A percentile compares a stretch with the other conserved stretches of the same genome.
phyloP scores from a whole-genome alignment of 2,329 filamentous ascomycete species.

The Chrysoporthe cubensis region DNA sequence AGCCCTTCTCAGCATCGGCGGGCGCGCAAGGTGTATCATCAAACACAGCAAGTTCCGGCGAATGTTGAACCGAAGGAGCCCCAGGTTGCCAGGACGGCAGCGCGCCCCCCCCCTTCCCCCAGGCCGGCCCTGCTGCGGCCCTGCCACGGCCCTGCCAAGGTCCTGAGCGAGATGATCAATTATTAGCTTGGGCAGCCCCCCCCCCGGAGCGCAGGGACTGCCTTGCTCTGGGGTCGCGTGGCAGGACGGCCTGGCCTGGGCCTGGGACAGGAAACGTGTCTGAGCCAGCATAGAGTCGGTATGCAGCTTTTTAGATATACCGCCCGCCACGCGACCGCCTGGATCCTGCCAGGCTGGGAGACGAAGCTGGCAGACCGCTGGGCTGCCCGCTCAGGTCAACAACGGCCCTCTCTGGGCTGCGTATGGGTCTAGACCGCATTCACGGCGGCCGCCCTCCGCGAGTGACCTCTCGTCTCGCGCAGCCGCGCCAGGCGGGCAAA shows the following conservation, averaged over 20 bases:
- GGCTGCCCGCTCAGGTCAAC: too few species aligned
- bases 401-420: too few species aligned
- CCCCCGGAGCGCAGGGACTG: background rate
- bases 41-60: slow-evolving; percentile 13
- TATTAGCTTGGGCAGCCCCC: background rate
- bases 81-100: too few species aligned
- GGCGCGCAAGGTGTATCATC: background rate
- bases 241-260: background rate
- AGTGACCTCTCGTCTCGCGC: background rate
- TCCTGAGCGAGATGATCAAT: slow-evolving; percentile 7
- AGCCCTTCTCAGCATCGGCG: background rate
- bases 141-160: background rate
- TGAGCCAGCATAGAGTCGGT: background rate
- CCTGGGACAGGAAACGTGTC: background rate
- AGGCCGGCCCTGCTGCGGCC: too few species aligned
- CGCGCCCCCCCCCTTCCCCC: too few species aligned
- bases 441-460: background rate
- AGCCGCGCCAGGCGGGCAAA: slow-evolving; percentile 3
- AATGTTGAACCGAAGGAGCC: slow-evolving; percentile 21
- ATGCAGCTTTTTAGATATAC: background rate
- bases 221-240: slow-evolving; percentile 6
- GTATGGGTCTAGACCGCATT: background rate
- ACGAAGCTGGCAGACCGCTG: too few species aligned
- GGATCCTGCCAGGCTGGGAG: too few species aligned
- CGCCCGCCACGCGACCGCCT: background rate